These are phyloP conservation scores for Camelina neglecta DNA, from an alignment of 345 rosid genomes.

Conservation along the genomic window DNA sequence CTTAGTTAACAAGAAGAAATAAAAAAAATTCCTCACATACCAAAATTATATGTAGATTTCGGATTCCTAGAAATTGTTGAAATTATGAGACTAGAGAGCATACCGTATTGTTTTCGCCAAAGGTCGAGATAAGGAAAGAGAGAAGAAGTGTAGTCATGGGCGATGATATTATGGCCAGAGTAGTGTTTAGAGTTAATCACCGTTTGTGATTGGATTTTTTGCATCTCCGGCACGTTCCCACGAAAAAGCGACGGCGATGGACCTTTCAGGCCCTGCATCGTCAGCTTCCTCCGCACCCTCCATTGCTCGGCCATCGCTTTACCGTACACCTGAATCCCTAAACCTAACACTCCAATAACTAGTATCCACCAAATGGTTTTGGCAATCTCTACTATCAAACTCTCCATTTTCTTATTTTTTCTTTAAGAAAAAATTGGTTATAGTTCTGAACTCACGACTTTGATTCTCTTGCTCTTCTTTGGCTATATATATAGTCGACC, in stretches of 20 bases:
- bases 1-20: background rate
- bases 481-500: conserved; percentile 34
- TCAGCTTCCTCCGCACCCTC: conserved; percentile 50
- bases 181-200: conserved; percentile 27
- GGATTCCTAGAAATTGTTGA: background rate
- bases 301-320: conserved; percentile 37
- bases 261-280: conserved; percentile 69
- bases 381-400: conserved; percentile 18
- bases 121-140: conserved; percentile 77
- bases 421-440: background rate
- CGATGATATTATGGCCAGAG: conserved; percentile 47
- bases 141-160: conserved; percentile 74
- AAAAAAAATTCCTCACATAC: background rate
- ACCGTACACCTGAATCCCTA: conserved; percentile 40
- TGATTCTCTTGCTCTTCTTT: conserved; percentile 12
- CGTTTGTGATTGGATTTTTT: conserved; percentile 48
- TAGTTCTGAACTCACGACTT: conserved; percentile 31
- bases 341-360: conserved; percentile 28
- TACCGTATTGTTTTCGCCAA: conserved; percentile 84
- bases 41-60: background rate
- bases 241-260: conserved; percentile 64
- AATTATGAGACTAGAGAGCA: conserved; percentile 6
- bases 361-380: conserved; percentile 40
- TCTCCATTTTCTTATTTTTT: conserved; percentile 33
- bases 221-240: conserved; percentile 78